These are phyloP conservation scores for Phialemoniopsis sp. DNA, from an alignment of 2,329 filamentous ascomycete species.

Conservation along the genomic window DNA sequence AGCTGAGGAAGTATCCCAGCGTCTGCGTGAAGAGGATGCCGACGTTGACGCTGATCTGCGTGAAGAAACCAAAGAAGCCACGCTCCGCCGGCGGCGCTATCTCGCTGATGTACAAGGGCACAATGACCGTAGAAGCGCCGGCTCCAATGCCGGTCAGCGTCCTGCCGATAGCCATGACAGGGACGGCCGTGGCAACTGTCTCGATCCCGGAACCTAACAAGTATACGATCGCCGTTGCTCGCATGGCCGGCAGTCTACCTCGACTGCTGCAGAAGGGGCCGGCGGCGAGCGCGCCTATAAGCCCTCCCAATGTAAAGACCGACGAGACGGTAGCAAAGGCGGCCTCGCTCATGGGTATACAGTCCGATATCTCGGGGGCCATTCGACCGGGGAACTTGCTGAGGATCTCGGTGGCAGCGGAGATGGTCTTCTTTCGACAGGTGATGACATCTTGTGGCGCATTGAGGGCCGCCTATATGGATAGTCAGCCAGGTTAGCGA, in stretches of 20 bases:
- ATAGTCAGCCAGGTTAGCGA: conserved; percentile 5
- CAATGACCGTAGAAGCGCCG: conserved; percentile 86
- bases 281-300: conserved; percentile 75
- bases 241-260: conserved; percentile 74
- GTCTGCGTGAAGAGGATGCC: conserved; percentile 83
- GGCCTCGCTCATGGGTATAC: conserved; percentile 80
- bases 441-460: conserved; percentile 91
- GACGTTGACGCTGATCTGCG: conserved; percentile 89
- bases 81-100: conserved; percentile 70
- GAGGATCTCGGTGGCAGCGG: conserved; percentile 13
- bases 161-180: conserved; percentile 67
- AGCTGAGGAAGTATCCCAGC: conserved; percentile 83
- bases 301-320: conserved; percentile 84
- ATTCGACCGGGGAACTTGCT: conserved; percentile 14
- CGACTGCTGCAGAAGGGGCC: conserved; percentile 75
- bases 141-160: conserved; percentile 79
- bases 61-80: conserved; percentile 79
- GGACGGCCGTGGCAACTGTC: conserved; percentile 64
- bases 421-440: conserved; percentile 59
- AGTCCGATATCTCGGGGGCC: conserved; percentile 45
- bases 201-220: conserved; percentile 72
- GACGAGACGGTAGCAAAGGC: conserved; percentile 85
- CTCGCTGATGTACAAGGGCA: conserved; percentile 92
- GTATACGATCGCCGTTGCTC: conserved; percentile 72
- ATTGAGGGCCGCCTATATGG: conserved; percentile 79